Evolutionary conservation across 768 basidiomycete species (phyloP).

Genomic region (Steccherinum ochraceum): DNA sequence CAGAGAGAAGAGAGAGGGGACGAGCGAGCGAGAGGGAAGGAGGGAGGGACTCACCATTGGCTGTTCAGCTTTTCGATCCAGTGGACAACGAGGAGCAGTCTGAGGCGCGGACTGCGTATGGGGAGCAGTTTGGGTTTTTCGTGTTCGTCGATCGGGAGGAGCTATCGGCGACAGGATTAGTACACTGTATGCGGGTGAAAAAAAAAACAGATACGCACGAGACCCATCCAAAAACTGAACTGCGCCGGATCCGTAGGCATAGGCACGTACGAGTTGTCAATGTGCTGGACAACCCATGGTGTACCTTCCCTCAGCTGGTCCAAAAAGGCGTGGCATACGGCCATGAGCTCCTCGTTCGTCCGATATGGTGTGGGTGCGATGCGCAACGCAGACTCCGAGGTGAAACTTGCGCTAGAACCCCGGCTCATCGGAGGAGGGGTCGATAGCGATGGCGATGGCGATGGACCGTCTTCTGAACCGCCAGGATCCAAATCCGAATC

Average conservation of each 20-base stretch:
- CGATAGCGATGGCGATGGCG: neutral
- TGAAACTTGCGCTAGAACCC: neutral
- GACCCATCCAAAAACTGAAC: constrained; percentile 89
- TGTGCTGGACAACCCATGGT: constrained; percentile 89
- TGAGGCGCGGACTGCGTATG: constrained; percentile 68
- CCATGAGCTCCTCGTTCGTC: constrained; percentile 34
- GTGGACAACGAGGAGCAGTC: constrained; percentile 80
- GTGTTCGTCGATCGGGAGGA: constrained; percentile 87
- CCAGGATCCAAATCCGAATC: constrained; percentile 2
- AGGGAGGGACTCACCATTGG: constrained; percentile 38
- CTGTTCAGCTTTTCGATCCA: constrained; percentile 84
- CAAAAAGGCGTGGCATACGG: constrained; percentile 54
- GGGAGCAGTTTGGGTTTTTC: constrained; percentile 86
- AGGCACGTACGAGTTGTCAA: constrained; percentile 71
- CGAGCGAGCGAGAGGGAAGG: constrained; percentile 3
- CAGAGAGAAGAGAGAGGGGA: constrained; percentile 9
- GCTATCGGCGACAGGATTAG: constrained; percentile 17
- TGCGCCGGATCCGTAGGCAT: constrained; percentile 66
- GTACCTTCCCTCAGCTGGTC: constrained; percentile 61
- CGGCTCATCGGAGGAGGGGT: neutral
- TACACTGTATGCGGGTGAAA: neutral
- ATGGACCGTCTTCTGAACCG: neutral
- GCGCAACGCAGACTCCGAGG: neutral
- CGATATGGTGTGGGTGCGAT: constrained; percentile 8
- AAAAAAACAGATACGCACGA: constrained; percentile 32